Conservation (phyloP, 2,329 filamentous ascomycete species). For the Rutstroemia sp. region DNA sequence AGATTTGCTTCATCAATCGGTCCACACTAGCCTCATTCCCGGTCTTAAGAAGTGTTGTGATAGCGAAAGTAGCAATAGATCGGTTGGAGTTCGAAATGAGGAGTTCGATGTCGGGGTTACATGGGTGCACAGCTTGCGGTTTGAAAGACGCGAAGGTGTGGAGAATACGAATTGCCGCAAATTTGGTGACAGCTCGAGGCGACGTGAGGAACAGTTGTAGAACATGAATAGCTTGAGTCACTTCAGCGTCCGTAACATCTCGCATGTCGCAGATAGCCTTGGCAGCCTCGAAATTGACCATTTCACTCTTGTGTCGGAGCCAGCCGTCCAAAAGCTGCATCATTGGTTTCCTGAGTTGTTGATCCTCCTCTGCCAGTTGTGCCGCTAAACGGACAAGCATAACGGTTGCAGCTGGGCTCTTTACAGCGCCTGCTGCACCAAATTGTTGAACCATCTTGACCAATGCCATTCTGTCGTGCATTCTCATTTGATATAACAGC, state of each 20-base stretch:
- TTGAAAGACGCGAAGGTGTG: constrained; percentile 97
- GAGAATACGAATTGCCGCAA: constrained; percentile 90
- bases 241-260: constrained; percentile 86
- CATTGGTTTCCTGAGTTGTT: constrained; percentile 86
- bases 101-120: constrained; percentile 95
- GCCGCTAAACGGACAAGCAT: constrained; percentile 89
- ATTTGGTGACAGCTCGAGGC: constrained; percentile 92
- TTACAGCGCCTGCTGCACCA: constrained; percentile 80
- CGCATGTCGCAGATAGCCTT: constrained; percentile 96
- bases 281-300: constrained; percentile 98
- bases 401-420: constrained; percentile 87
- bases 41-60: constrained; percentile 95
- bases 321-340: constrained; percentile 93
- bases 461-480: constrained; percentile 93
- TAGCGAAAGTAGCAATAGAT: constrained; percentile 96
- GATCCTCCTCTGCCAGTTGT: constrained; percentile 89
- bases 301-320: constrained; percentile 97
- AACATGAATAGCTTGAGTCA: constrained; percentile 86
- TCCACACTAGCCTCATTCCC: constrained; percentile 97
- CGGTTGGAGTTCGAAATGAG: constrained; percentile 96
- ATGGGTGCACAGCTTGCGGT: constrained; percentile 81
- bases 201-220: constrained; percentile 96
- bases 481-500: constrained; percentile 93
- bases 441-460: constrained; percentile 99
- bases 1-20: constrained; percentile 96